Evolutionary conservation across 2,329 filamentous ascomycete genomes (phyloP).

Genomic region (Teratosphaeria pseudoeucalypti): DNA sequence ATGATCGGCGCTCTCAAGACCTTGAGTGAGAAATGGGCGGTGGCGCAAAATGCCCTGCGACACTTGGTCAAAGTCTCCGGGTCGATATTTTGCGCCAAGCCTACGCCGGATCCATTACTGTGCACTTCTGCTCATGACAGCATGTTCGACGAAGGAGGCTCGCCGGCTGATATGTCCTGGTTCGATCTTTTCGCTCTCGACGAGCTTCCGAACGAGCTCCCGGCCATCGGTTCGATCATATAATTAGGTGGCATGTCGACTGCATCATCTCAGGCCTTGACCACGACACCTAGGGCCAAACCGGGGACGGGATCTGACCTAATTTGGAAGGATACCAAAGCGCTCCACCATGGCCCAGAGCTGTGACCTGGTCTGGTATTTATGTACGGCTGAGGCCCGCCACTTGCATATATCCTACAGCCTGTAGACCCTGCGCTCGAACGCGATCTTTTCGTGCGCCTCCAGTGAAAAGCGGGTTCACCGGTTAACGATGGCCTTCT

Average conservation of each 20-base stretch:
- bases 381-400: no score
- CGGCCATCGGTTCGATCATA: background rate
- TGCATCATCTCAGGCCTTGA: background rate
- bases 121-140: slow-evolving; percentile 7
- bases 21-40: slow-evolving; percentile 60
- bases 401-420: background rate
- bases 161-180: slow-evolving; percentile 10
- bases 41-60: slow-evolving; percentile 56
- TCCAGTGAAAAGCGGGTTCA: background rate
- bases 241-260: background rate
- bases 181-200: slow-evolving; percentile 11
- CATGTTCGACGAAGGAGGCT: slow-evolving; percentile 4
- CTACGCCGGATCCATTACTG: background rate
- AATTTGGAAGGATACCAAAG: background rate
- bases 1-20: slow-evolving; percentile 66
- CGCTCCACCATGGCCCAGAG: background rate
- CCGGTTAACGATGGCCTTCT: background rate
- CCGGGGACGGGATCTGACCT: background rate
- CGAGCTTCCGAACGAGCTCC: background rate
- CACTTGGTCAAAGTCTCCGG: slow-evolving; percentile 67
- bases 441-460: background rate
- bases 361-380: background rate
- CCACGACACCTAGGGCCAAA: background rate
- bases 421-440: background rate
- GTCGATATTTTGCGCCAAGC: slow-evolving; percentile 41